These are phyloP conservation scores for Dionaea muscipula DNA, from an alignment of 179 eudicot species.

Conservation along the genomic window DNA sequence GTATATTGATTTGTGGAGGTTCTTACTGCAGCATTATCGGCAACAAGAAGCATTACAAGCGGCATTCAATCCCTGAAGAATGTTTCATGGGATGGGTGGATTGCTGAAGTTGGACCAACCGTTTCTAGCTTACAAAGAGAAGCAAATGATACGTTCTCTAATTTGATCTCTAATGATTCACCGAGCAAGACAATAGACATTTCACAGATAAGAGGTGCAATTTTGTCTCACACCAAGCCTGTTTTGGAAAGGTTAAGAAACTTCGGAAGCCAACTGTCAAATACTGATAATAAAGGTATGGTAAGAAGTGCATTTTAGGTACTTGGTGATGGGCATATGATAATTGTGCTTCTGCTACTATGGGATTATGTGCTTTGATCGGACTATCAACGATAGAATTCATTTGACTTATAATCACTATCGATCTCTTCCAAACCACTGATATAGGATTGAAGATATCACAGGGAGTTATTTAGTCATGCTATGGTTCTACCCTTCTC, in stretches of 20 bases:
- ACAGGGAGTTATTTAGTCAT: no score
- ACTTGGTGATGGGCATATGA: background rate
- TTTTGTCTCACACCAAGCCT: constrained; percentile 28
- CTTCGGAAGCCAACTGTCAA: constrained; percentile 19
- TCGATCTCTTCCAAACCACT: background rate
- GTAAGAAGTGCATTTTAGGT: background rate
- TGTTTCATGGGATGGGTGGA: constrained; percentile 25
- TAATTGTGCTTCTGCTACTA: background rate
- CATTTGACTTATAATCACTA: no score
- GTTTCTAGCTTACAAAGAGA: constrained; percentile 29
- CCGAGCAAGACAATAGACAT: constrained; percentile 23
- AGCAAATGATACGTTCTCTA: constrained; percentile 32
- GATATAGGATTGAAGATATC: no score
- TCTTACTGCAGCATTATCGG: constrained; percentile 29
- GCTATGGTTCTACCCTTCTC: no score
- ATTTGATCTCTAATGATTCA: constrained; percentile 21
- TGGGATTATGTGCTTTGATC: background rate
- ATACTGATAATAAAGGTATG: constrained; percentile 35
- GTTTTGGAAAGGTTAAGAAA: constrained; percentile 26
- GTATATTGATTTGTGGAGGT: background rate
- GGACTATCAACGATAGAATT: no score
- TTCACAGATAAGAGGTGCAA: constrained; percentile 18
- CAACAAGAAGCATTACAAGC: constrained; percentile 32
- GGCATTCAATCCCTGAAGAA: constrained; percentile 22
- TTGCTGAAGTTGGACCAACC: constrained; percentile 15